A percentile compares a stretch with the other conserved stretches of the same genome.
phyloP scores from a whole-genome alignment of 305 asterid genomes.

The Solanum chacoense region DNA sequence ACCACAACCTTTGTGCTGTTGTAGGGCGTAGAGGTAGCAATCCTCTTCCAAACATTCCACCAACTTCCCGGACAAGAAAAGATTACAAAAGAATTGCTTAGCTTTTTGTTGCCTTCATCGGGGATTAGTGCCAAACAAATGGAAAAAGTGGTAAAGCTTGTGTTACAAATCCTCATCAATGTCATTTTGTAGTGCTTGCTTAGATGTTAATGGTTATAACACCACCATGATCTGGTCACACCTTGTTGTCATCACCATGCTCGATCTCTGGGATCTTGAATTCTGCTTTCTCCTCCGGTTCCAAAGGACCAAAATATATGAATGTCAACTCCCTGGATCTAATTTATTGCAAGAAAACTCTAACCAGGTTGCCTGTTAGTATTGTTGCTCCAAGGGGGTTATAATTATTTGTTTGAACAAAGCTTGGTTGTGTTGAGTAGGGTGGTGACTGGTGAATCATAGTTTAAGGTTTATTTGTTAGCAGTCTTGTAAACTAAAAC shows the following conservation, averaged over 20 bases:
- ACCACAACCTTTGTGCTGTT: constrained; percentile 1
- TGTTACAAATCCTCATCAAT: not conserved
- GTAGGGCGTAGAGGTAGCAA: constrained; percentile 70
- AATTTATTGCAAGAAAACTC: not conserved
- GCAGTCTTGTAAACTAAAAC: not conserved
- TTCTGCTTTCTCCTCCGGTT: not conserved
- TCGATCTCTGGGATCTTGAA: not conserved
- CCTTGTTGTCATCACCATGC: not conserved
- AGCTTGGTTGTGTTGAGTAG: constrained; percentile 4
- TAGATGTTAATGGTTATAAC: not conserved
- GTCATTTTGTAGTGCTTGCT: constrained; percentile 3
- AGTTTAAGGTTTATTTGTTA: not conserved
- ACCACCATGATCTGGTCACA: not conserved
- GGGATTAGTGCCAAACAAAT: not conserved
- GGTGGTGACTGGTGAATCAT: not conserved
- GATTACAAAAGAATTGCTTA: constrained; percentile 57
- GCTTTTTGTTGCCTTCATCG: not conserved
- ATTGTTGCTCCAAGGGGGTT: not conserved
- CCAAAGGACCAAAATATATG: not conserved
- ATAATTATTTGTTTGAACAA: not conserved
- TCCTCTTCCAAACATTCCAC: constrained; percentile 45
- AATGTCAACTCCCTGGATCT: not conserved
- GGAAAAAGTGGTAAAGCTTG: not conserved
- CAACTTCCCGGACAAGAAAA: constrained; percentile 51
- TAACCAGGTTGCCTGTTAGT: not conserved